Base-by-base conservation (phyloP, 1,139 yeast genomes). In the Pichia sp. region DNA sequence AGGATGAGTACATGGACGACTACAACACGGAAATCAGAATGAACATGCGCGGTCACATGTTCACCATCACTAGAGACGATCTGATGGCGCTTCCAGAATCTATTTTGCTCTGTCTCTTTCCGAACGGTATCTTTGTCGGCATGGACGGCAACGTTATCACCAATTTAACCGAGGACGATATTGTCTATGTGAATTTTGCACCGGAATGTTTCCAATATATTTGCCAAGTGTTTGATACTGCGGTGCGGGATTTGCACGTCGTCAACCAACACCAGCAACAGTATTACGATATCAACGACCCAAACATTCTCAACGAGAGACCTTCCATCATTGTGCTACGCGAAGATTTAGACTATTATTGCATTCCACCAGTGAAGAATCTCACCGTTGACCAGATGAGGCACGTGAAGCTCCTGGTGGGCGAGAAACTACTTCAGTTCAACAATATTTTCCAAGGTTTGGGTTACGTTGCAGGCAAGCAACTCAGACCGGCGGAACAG, bases 291-390 rank as follows among this genome's bases (percentile, higher is more conserved):
- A 43, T 52, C 28, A 52, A 50, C 32, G 74, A 73, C 40, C 71
- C 73, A 5, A 74, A 77, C 37, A 74, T 85, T 4, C 64, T 88
- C 44, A 77, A 75, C 48, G 77, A 77, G 39, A 82, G 86, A 50
- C 97, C 98, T 0, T 86, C 96, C 0, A 81, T 93, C 31, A 87
- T 93, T 41, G 96, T 91, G 4, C 67, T 93, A 39, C 69, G 96
- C 44, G 99, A 93, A 58, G 98, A 93, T 57, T 67, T 93, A 48
- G 98, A 93, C 56, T 93, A 75, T 60, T 93, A 88, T 59, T 85
- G 94, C 41, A 77, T 91, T 20, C 94, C 96, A 0, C 86, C 88
- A 3, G 58, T 62, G 8, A 56, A 65, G 4, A 81, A 81, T 1
- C 59, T 74, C 32, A 51, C 56, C 36, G 60, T 59, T 21, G 75